phyloP scores from a whole-genome alignment of 768 basidiomycete genomes.

The Trametes villosa region DNA sequence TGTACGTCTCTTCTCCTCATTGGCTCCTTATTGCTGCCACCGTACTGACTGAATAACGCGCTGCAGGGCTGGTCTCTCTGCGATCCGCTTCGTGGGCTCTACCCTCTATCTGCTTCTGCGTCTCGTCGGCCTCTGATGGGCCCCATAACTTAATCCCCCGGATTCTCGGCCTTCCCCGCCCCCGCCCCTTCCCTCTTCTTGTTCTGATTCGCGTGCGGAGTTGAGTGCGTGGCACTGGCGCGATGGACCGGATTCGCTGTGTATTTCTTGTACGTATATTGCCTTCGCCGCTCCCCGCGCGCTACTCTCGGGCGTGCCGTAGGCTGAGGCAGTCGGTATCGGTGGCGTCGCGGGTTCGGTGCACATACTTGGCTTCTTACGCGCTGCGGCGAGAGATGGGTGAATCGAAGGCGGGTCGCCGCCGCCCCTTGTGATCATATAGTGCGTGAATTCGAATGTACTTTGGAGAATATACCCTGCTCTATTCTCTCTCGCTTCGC shows the following conservation, averaged over 20 bases:
- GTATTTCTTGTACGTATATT: conserved; percentile 21
- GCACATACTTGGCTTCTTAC: conserved; percentile 6
- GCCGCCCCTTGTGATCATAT: not conserved
- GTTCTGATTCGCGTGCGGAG: not conserved
- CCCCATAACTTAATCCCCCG: conserved; percentile 10
- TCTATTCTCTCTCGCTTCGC: not conserved
- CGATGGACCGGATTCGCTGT: conserved; percentile 17
- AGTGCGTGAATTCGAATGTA: conserved; percentile 17
- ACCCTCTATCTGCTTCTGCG: conserved; percentile 78
- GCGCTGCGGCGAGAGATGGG: not conserved
- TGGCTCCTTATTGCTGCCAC: conserved; percentile 1
- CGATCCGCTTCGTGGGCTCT: conserved; percentile 81
- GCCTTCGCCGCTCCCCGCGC: not conserved
- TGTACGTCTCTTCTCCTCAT: conserved; percentile 40
- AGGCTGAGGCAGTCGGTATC: conserved; percentile 5
- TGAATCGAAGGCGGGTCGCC: not conserved
- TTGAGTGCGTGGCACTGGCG: not conserved
- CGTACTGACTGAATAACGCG: not conserved
- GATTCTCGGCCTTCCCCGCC: not conserved
- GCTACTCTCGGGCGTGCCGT: not conserved
- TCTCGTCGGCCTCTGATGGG: conserved; percentile 60
- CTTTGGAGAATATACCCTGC: conserved; percentile 21
- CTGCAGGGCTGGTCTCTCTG: conserved; percentile 74
- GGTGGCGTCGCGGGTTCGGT: conserved; percentile 19
- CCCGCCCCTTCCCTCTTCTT: not conserved